Conservation (phyloP, 257 asterid species). For the Capsicum baccatum region DNA sequence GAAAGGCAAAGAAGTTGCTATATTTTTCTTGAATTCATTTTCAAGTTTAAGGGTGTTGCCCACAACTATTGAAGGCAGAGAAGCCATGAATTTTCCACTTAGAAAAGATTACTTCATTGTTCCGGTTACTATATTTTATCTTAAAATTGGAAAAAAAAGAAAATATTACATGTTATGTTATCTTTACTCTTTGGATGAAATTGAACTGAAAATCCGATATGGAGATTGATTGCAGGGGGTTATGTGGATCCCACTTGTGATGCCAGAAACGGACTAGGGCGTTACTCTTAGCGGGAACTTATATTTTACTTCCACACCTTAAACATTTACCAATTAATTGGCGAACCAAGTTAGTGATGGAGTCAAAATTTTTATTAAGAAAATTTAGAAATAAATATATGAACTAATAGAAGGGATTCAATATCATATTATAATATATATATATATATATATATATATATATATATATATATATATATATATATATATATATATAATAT, state of each 20-base stretch:
- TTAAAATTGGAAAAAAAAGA: neutral
- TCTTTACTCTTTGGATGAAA: conserved; percentile 59
- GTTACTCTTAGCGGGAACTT: conserved; percentile 14
- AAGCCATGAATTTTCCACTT: conserved; percentile 61
- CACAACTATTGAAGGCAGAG: conserved; percentile 66
- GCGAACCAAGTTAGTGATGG: no score
- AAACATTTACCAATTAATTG: no score
- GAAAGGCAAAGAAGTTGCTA: conserved; percentile 53
- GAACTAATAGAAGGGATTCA: no score
- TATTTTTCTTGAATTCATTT: conserved; percentile 55
- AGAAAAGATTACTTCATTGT: neutral
- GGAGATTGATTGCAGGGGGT: neutral
- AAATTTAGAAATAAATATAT: no score
- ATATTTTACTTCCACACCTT: no score
- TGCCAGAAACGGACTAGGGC: neutral
- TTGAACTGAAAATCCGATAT: conserved; percentile 33
- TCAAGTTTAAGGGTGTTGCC: conserved; percentile 73
- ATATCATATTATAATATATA: no score
- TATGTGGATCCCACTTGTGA: conserved; percentile 17
- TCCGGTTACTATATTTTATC: neutral
- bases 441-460: no score
- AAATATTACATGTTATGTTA: conserved; percentile 29
- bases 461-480: no score
- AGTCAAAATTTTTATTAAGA: no score
- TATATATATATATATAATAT: no score